These are phyloP conservation scores for Schwanniomyces occidentalis DNA, from an alignment of 805 yeast species.

Conservation along the genomic window DNA sequence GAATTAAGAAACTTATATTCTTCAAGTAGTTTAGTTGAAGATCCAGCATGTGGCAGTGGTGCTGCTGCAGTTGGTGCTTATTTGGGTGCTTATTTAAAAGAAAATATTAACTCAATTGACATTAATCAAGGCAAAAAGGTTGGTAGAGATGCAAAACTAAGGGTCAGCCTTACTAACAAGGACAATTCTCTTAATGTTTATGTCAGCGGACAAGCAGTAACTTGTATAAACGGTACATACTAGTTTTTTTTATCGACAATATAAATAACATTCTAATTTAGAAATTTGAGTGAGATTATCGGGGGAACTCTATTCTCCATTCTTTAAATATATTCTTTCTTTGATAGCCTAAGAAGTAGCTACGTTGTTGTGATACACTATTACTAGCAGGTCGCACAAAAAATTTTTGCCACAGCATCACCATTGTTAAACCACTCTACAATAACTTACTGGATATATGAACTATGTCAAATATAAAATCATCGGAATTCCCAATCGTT, in stretches of 20 bases:
- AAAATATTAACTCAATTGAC: constrained; percentile 21
- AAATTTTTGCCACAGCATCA: too few relatives aligned
- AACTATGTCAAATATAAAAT: constrained; percentile 3
- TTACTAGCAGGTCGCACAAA: too few relatives aligned
- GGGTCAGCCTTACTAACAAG: constrained; percentile 24
- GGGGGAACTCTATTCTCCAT: too few relatives aligned
- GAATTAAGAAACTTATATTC: constrained; percentile 48
- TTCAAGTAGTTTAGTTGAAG: constrained; percentile 38
- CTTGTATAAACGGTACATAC: constrained; percentile 42
- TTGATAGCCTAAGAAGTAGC: too few relatives aligned
- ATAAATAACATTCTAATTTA: too few relatives aligned
- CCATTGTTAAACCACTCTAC: too few relatives aligned
- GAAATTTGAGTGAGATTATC: too few relatives aligned
- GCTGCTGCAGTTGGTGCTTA: constrained; percentile 30
- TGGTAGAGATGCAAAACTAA: constrained; percentile 38
- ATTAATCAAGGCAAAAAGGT: constrained; percentile 42
- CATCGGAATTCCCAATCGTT: constrained; percentile 41
- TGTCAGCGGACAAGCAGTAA: constrained; percentile 43
- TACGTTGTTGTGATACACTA: too few relatives aligned
- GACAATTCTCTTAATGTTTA: constrained; percentile 15
- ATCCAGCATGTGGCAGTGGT: constrained; percentile 59
- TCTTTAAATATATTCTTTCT: too few relatives aligned
- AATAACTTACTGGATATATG: too few relatives aligned
- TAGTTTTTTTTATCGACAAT: too few relatives aligned
- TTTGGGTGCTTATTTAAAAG: constrained; percentile 12